Percentiles rank a stretch among this genome's conserved stretches.
Conservation (phyloP, 345 rosid genomes). For the Gossypioides kirkii region DNA sequence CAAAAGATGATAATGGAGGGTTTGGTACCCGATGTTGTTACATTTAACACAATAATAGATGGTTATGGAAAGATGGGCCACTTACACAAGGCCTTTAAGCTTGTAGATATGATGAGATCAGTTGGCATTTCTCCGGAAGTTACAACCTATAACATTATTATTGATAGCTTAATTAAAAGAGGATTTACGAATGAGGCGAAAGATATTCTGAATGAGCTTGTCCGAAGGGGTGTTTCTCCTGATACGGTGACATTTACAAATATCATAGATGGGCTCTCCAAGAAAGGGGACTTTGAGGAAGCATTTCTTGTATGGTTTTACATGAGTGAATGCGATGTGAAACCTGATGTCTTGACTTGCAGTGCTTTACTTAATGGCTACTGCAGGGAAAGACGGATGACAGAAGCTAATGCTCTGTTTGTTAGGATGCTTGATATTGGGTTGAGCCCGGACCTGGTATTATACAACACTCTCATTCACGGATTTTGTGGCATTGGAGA, state of each 20-base stretch:
- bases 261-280: slow-evolving; percentile 45
- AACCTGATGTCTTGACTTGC: slow-evolving; percentile 50
- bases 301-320: slow-evolving; percentile 43
- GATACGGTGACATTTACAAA: slow-evolving; percentile 42
- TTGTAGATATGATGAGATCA: slow-evolving; percentile 42
- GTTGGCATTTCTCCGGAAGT: slow-evolving; percentile 36
- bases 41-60: slow-evolving; percentile 38
- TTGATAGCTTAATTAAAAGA: slow-evolving; percentile 39
- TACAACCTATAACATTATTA: slow-evolving; percentile 45
- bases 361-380: slow-evolving; percentile 48
- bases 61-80: slow-evolving; percentile 42
- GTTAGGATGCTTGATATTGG: slow-evolving; percentile 40
- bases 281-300: slow-evolving; percentile 40
- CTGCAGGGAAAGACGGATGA: slow-evolving; percentile 37
- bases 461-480: slow-evolving; percentile 45
- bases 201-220: slow-evolving; percentile 37
- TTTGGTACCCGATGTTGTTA: slow-evolving; percentile 36
- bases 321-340: slow-evolving; percentile 36
- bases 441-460: slow-evolving; percentile 36
- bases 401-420: slow-evolving; percentile 38
- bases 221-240: slow-evolving; percentile 36
- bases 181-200: slow-evolving; percentile 44
- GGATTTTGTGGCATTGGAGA: slow-evolving; percentile 42
- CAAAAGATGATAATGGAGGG: slow-evolving; percentile 25
- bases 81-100: slow-evolving; percentile 41